A percentile compares a stretch with the other conserved stretches of the same genome.
Evolutionary conservation across 768 basidiomycete genomes (phyloP).

Genomic region (Collybiopsis confluens): DNA sequence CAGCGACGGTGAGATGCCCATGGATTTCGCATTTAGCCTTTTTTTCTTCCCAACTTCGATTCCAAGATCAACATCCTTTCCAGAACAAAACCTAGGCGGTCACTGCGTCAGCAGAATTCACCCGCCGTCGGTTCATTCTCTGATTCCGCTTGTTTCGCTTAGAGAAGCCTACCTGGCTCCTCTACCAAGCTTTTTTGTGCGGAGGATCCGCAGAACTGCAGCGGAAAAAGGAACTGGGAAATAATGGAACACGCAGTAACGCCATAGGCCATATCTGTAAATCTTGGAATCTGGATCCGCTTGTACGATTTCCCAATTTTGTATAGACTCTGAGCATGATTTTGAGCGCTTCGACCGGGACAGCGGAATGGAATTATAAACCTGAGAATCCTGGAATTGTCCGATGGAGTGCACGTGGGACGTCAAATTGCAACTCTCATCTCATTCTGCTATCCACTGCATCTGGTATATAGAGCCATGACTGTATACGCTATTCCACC

Average conservation of each 20-base stretch:
- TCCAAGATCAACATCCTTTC: not conserved
- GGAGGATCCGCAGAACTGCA: conserved; percentile 4
- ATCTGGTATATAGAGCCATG: conserved; percentile 3
- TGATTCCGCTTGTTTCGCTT: not conserved
- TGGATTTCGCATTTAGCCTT: not conserved
- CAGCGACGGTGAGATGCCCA: not conserved
- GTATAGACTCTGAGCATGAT: conserved; percentile 2
- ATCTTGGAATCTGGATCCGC: not conserved
- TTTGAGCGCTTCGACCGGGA: conserved; percentile 4
- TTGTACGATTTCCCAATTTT: not conserved
- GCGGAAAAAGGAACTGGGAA: not conserved
- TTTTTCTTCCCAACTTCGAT: not conserved
- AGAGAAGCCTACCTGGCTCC: not conserved
- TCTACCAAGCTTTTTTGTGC: not conserved
- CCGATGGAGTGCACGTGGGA: conserved; percentile 8
- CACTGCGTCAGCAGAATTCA: too few relatives aligned
- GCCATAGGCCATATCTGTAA: not conserved
- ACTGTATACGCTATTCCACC: not conserved
- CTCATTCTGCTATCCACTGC: not conserved
- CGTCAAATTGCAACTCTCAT: not conserved
- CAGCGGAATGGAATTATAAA: conserved; percentile 4
- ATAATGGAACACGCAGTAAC: not conserved
- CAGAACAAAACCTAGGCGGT: not conserved
- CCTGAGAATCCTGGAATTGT: conserved; percentile 2
- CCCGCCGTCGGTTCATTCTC: too few relatives aligned